Percentiles rank a stretch among this genome's conserved stretches.
Evolutionary conservation across 352 stramenopile genomes (phyloP).

Genomic region (Globisporangium ultimum): DNA sequence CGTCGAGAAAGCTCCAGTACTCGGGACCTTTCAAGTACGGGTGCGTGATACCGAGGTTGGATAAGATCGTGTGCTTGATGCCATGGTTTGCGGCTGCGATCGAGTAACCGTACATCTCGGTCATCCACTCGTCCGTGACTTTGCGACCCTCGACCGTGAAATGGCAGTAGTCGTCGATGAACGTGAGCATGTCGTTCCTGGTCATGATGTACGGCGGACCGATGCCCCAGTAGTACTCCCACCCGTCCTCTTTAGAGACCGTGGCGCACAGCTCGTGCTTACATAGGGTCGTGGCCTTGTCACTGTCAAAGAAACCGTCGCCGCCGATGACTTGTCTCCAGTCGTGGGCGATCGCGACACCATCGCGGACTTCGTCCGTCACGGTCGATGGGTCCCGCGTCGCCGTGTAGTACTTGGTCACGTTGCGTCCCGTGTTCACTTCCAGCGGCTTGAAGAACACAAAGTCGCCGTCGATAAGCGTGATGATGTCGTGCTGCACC

Average conservation of each 20-base stretch:
- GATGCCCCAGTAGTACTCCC: slow-evolving; percentile 22
- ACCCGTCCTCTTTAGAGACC: slow-evolving; percentile 9
- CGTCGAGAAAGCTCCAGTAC: slow-evolving; percentile 46
- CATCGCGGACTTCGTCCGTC: slow-evolving; percentile 13
- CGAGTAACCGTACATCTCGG: slow-evolving; percentile 56
- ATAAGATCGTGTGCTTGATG: slow-evolving; percentile 54
- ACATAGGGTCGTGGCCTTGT: background rate
- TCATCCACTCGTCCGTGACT: slow-evolving; percentile 37
- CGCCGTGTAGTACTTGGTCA: slow-evolving; percentile 18
- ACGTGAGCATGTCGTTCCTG: slow-evolving; percentile 14
- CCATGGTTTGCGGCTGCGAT: slow-evolving; percentile 44
- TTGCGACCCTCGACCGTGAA: slow-evolving; percentile 17
- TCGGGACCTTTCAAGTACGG: slow-evolving; percentile 27
- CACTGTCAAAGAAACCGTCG: slow-evolving; percentile 2
- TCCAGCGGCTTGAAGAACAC: slow-evolving; percentile 16
- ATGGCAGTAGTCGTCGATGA: slow-evolving; percentile 29
- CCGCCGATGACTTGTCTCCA: slow-evolving; percentile 2
- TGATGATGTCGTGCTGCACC: slow-evolving; percentile 18
- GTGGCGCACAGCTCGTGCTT: background rate
- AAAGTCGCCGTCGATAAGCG: slow-evolving; percentile 21
- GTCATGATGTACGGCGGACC: slow-evolving; percentile 37
- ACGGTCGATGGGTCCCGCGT: slow-evolving; percentile 5
- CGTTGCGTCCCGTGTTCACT: slow-evolving; percentile 16
- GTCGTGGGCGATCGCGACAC: slow-evolving; percentile 13
- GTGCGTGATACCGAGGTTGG: slow-evolving; percentile 40